These are phyloP conservation scores for Xylariaceae sp. DNA, from an alignment of 2,329 filamentous ascomycete genomes.

Conservation along the genomic window DNA sequence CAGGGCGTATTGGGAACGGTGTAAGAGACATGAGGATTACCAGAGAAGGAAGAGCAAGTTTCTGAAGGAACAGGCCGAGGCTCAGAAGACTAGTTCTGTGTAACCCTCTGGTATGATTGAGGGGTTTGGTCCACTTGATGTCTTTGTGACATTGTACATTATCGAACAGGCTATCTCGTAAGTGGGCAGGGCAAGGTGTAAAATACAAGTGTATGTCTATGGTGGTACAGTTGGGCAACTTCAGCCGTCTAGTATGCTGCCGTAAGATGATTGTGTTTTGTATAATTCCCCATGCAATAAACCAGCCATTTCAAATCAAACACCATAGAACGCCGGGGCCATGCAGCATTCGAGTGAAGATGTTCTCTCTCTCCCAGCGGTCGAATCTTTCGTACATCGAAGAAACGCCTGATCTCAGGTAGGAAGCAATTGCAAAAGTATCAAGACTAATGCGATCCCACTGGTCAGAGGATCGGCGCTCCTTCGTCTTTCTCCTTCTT, in stretches of 20 bases:
- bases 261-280: constrained; percentile 3
- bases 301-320: constrained; percentile 7
- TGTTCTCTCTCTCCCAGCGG: constrained; percentile 40
- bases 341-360: constrained; percentile 56
- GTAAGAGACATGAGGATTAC: constrained; percentile 44
- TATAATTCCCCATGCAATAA: constrained; percentile 3
- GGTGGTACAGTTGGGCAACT: constrained; percentile 20
- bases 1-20: constrained; percentile 46
- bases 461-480: constrained; percentile 4
- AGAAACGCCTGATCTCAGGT: constrained; percentile 4
- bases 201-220: constrained; percentile 16
- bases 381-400: constrained; percentile 8
- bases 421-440: not conserved
- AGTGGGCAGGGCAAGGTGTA: constrained; percentile 19
- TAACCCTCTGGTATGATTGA: too few species aligned
- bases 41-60: constrained; percentile 43
- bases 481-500: not conserved
- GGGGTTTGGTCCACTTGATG: too few species aligned
- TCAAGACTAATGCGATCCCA: not conserved
- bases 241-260: constrained; percentile 9
- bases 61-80: constrained; percentile 39
- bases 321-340: constrained; percentile 45
- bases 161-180: constrained; percentile 4
- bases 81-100: constrained; percentile 12
- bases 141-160: not conserved